A percentile compares a stretch with the other conserved stretches of the same genome.
Conservation (phyloP, 345 rosid species). For the Eucalyptus paniculata region DNA sequence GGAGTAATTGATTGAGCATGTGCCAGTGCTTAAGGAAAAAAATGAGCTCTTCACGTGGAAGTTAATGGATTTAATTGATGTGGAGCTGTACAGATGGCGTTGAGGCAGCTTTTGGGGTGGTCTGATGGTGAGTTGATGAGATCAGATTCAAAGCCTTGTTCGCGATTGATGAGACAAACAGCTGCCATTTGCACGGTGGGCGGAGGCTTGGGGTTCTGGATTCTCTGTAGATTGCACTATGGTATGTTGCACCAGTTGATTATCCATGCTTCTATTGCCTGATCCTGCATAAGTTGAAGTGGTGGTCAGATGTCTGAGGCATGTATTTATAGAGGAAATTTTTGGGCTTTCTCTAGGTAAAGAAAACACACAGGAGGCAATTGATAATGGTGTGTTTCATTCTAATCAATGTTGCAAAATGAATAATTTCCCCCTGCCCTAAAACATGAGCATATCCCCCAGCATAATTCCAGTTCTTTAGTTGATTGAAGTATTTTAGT, state of each 20-base stretch:
- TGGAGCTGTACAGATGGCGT: slow-evolving; percentile 26
- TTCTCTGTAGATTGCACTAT: slow-evolving; percentile 70
- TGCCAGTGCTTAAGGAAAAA: neutral
- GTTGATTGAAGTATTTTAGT: neutral
- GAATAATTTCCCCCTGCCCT: neutral
- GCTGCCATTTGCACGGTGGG: slow-evolving; percentile 64
- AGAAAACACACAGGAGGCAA: neutral
- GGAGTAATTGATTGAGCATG: neutral
- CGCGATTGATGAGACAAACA: slow-evolving; percentile 67
- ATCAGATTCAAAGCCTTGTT: slow-evolving; percentile 77
- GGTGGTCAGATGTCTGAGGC: neutral
- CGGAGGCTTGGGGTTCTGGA: slow-evolving; percentile 81
- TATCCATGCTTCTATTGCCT: neutral
- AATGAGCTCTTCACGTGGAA: neutral
- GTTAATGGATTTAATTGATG: neutral
- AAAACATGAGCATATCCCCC: neutral
- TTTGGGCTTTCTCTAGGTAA: neutral
- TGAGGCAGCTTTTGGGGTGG: slow-evolving; percentile 52
- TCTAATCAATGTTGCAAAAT: neutral
- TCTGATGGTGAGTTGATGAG: slow-evolving; percentile 82
- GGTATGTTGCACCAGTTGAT: slow-evolving; percentile 18
- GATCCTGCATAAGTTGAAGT: neutral
- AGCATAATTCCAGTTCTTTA: neutral
- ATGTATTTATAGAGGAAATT: neutral
- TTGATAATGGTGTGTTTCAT: neutral